phyloP scores from a whole-genome alignment of 2,329 filamentous ascomycete genomes.

The Pseudocercospora eumusae region DNA sequence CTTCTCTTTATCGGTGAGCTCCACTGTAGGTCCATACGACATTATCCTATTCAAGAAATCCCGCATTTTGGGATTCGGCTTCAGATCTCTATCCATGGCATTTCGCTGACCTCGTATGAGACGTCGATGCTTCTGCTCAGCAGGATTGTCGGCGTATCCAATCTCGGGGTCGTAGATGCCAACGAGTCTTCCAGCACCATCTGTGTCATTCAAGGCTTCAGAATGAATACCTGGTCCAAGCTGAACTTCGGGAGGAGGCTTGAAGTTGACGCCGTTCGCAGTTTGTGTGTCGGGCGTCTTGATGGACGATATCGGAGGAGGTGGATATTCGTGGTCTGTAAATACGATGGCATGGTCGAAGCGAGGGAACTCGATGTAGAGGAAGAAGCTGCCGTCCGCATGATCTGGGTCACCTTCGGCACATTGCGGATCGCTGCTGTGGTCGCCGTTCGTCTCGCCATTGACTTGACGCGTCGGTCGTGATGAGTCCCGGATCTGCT shows the following conservation, averaged over 20 bases:
- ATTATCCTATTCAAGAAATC: constrained; percentile 91
- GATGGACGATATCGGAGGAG: constrained; percentile 77
- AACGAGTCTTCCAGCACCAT: constrained; percentile 66
- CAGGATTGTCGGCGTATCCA: constrained; percentile 84
- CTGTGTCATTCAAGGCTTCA: constrained; percentile 54
- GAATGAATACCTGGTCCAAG: constrained; percentile 86
- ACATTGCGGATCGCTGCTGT: constrained; percentile 21
- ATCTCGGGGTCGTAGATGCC: constrained; percentile 93
- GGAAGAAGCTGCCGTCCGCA: constrained; percentile 69
- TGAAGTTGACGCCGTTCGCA: constrained; percentile 70
- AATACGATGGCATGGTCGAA: constrained; percentile 97
- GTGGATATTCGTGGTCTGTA: constrained; percentile 87
- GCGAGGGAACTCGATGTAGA: constrained; percentile 87
- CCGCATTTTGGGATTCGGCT: constrained; percentile 91
- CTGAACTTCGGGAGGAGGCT: constrained; percentile 83
- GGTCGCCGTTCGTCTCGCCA: constrained; percentile 16
- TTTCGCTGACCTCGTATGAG: constrained; percentile 90
- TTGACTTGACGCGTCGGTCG: constrained; percentile 22
- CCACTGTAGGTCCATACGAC: constrained; percentile 87
- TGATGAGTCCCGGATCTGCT: constrained; percentile 44
- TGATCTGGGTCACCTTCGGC: constrained; percentile 46
- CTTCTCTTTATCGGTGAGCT: constrained; percentile 85
- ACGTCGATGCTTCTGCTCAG: constrained; percentile 89
- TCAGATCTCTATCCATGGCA: constrained; percentile 89
- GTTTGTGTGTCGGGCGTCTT: constrained; percentile 51